Evolutionary conservation across 2,329 filamentous ascomycete genomes (phyloP).

Genomic region (Magnaporthiopsis incrustans): DNA sequence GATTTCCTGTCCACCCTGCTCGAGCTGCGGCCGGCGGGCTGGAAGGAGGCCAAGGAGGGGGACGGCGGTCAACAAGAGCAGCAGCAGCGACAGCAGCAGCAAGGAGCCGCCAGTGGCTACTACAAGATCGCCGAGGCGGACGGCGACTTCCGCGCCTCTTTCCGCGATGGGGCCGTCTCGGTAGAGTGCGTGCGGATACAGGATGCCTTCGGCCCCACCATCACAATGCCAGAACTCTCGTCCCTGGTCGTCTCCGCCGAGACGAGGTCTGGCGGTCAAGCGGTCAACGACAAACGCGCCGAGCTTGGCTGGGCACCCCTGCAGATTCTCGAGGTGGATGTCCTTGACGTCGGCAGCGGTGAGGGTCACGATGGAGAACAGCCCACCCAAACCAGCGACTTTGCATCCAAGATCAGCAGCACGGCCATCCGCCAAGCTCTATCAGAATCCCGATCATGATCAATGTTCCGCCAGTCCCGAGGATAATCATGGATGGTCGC

Average conservation of each 20-base stretch:
- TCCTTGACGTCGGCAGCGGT: slow-evolving; percentile 56
- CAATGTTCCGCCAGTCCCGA: neutral
- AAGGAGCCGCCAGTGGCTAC: slow-evolving; percentile 15
- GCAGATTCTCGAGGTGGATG: slow-evolving; percentile 81
- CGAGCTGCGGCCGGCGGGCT: slow-evolving; percentile 32
- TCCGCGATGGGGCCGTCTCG: slow-evolving; percentile 51
- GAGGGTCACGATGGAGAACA: neutral
- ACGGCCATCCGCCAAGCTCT: slow-evolving; percentile 63
- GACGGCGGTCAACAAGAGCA: slow-evolving; percentile 17
- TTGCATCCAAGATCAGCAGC: slow-evolving; percentile 83
- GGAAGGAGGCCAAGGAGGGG: slow-evolving; percentile 29
- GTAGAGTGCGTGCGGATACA: slow-evolving; percentile 79
- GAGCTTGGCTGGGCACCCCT: slow-evolving; percentile 70
- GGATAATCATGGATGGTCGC: neutral
- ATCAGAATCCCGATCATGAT: slow-evolving; percentile 19
- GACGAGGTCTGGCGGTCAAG: slow-evolving; percentile 73
- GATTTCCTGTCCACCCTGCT: slow-evolving; percentile 64
- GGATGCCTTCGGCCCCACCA: slow-evolving; percentile 85
- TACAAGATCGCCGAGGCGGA: slow-evolving; percentile 22
- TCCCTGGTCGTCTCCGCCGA: slow-evolving; percentile 83
- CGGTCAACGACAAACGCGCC: slow-evolving; percentile 74
- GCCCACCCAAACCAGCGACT: slow-evolving; percentile 44
- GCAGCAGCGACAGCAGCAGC: slow-evolving; percentile 6
- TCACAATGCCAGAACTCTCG: slow-evolving; percentile 69
- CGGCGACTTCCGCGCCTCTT: slow-evolving; percentile 43